A percentile compares a stretch with the other conserved stretches of the same genome.
Conservation (phyloP, 2,329 filamentous ascomycete species). For the Pyricularia grisea region DNA sequence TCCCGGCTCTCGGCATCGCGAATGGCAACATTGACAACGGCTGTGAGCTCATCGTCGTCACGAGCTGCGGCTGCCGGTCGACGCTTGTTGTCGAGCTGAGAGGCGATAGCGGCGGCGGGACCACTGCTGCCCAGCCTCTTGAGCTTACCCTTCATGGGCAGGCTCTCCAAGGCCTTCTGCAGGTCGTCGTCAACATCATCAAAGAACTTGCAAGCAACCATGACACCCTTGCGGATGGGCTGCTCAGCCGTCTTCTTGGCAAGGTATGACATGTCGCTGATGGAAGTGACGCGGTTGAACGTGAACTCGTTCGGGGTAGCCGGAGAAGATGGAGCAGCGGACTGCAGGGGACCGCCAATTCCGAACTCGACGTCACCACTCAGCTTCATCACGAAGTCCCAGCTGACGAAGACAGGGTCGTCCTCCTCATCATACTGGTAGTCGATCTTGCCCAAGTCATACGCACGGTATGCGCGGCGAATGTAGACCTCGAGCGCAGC, state of each 20-base stretch:
- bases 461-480: constrained; percentile 92
- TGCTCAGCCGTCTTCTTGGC: constrained; percentile 64
- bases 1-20: constrained; percentile 77
- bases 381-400: constrained; percentile 94
- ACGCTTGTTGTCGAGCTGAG: constrained; percentile 67
- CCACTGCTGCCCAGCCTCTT: constrained; percentile 34
- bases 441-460: constrained; percentile 79
- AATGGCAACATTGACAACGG: constrained; percentile 87
- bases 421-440: constrained; percentile 72
- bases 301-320: constrained; percentile 56
- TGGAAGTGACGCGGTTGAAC: constrained; percentile 82
- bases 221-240: constrained; percentile 82
- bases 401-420: constrained; percentile 68
- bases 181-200: constrained; percentile 90
- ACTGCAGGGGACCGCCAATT: constrained; percentile 62
- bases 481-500: constrained; percentile 95
- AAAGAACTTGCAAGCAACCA: constrained; percentile 85
- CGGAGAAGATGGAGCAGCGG: constrained; percentile 76
- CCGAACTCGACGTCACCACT: constrained; percentile 78
- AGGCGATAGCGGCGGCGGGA: constrained; percentile 49
- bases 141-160: constrained; percentile 46
- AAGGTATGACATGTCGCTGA: constrained; percentile 93
- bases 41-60: constrained; percentile 71
- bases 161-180: constrained; percentile 71
- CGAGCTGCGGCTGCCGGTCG: constrained; percentile 43